Percentiles rank a stretch among this genome's conserved stretches.
Evolutionary conservation across 2,329 filamentous ascomycete species (phyloP).

Genomic region (Monosporascus sp.): DNA sequence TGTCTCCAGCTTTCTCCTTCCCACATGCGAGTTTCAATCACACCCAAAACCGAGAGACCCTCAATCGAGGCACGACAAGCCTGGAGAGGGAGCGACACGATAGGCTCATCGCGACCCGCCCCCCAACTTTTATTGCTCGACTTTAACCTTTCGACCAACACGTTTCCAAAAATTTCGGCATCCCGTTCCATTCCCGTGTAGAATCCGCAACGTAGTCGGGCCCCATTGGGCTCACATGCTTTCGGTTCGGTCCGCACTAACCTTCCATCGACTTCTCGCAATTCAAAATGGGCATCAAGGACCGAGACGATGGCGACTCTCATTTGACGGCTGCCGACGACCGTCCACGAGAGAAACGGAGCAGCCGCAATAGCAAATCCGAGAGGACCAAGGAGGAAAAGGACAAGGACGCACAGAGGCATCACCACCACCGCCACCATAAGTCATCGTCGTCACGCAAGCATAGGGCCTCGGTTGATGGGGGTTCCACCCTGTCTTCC

Average conservation of each 20-base stretch:
- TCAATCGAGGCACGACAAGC: no score
- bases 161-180: no score
- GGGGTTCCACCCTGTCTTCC: constrained; percentile 20
- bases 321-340: constrained; percentile 13
- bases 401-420: constrained; percentile 18
- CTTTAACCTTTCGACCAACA: no score
- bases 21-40: no score
- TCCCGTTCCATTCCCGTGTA: neutral
- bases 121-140: no score
- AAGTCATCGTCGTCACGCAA: constrained; percentile 23
- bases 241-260: no score
- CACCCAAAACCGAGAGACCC: no score
- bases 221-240: neutral
- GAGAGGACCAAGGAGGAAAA: constrained; percentile 16
- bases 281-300: constrained; percentile 22
- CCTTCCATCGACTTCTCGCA: no score
- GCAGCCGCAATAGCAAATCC: constrained; percentile 14
- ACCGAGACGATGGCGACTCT: constrained; percentile 16
- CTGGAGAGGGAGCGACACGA: no score
- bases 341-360: constrained; percentile 18
- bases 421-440: constrained; percentile 14
- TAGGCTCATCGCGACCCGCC: no score
- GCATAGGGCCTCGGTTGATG: constrained; percentile 17
- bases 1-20: no score
- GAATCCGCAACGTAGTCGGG: neutral